These are phyloP conservation scores for Eucalyptus polybractea DNA, from an alignment of 345 rosid genomes.

Conservation along the genomic window DNA sequence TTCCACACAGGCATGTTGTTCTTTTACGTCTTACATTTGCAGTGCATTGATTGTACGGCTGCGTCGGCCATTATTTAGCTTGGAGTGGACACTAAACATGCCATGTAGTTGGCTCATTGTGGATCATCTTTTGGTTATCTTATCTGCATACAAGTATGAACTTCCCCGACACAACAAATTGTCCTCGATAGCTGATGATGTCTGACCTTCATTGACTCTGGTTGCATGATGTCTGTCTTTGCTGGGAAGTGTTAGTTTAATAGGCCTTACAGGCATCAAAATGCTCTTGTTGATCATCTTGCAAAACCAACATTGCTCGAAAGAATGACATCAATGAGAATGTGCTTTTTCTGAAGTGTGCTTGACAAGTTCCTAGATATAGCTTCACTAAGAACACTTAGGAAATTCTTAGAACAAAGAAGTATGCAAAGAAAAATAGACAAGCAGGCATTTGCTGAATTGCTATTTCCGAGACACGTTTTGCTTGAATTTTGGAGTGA, in stretches of 20 bases:
- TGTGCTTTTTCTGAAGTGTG: not conserved
- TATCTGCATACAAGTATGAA: not conserved
- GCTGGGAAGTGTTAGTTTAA: not conserved
- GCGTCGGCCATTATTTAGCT: not conserved
- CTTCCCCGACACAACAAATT: not conserved
- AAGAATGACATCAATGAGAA: not conserved
- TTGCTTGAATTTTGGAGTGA: not conserved
- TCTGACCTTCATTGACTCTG: not conserved
- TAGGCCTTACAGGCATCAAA: not conserved
- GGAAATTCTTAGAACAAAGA: not conserved
- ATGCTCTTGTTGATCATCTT: not conserved
- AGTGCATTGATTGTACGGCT: not conserved
- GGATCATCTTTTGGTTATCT: not conserved
- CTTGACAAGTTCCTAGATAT: not conserved
- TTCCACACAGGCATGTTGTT: constrained; percentile 32
- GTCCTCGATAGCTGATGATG: not conserved
- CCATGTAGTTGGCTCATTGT: not conserved
- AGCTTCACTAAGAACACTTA: not conserved
- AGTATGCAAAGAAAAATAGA: not conserved
- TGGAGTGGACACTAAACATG: not conserved
- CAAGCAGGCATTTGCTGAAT: not conserved
- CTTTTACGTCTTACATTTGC: not conserved
- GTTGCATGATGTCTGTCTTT: not conserved
- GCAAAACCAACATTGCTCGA: not conserved
- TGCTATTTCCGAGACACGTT: not conserved